Evolutionary conservation across 768 basidiomycete species (phyloP), one percentile per base, ranked within the genome.

Genomic region (Saitozyma sp.): DNA sequence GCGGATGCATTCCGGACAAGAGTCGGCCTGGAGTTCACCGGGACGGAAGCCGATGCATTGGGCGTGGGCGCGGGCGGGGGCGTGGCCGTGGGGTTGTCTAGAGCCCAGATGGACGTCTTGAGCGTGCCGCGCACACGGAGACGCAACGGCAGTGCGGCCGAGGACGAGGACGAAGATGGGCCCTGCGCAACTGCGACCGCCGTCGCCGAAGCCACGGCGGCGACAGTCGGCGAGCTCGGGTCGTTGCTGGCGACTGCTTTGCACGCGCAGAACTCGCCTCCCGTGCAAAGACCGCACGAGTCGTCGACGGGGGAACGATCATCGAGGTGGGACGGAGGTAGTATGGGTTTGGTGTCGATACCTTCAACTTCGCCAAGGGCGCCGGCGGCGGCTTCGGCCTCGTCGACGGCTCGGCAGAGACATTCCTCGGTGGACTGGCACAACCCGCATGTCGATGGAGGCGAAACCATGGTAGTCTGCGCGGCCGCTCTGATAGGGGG

Each of bases 191-290:
- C 45, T 11, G n/a, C n/a, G 45, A 46, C 45, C 45, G 45, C 2
- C 45, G 45, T 17, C 45, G 45, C n/a, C 45, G 45, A 11, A 11
- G 45, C 45, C 1, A 13, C 45, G 8, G 41, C 6, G 42, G 16
- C 20, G 45, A 20, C 9, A 29, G 39, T 50, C 50, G 29, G n/a
- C n/a, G 38, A 29, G 9, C 49, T 54, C 11, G 68, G 58, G 37
- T 50, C 58, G 38, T 40, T 58, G 29, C 48, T 58, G 9, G 62
- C 56, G 6, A 54, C 46, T 11, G 53, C 67, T 56, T 63, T 63
- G 40, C 72, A 74, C 4, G 72, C 72, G 63, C 72, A 74, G 54
- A 74, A 74, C n/a, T 58, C 61, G 9, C 61, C 63, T 46, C 65
- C 62, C 14, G 69, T 68, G 54, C 72, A 74, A 9, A 74, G 53